Conservation (phyloP, 805 yeast species). For the Candida ovalis region DNA sequence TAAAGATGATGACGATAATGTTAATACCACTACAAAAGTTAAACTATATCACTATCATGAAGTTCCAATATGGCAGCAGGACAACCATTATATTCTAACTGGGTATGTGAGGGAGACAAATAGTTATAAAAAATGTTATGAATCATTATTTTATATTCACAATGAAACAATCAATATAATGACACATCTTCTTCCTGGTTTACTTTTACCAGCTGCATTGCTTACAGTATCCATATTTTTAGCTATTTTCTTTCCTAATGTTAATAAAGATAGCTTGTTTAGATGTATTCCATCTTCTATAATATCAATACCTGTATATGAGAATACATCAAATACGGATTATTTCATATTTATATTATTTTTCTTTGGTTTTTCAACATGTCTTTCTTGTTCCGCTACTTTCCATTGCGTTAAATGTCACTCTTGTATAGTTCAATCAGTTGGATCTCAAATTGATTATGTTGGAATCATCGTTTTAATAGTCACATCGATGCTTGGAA, state of each 20-base stretch:
- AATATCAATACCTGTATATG: constrained; percentile 25
- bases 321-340: constrained; percentile 32
- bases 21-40: neutral
- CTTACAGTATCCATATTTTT: constrained; percentile 22
- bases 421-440: constrained; percentile 37
- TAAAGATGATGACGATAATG: neutral
- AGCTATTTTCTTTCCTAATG: neutral
- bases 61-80: constrained; percentile 53
- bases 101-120: constrained; percentile 49
- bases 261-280: constrained; percentile 15
- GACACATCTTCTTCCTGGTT: constrained; percentile 47
- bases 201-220: constrained; percentile 26
- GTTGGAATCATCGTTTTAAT: constrained; percentile 52
- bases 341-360: constrained; percentile 39
- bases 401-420: constrained; percentile 52
- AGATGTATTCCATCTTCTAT: constrained; percentile 22
- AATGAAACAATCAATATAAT: constrained; percentile 53
- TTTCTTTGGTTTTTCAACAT: constrained; percentile 41
- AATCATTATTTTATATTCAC: constrained; percentile 43
- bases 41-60: constrained; percentile 36
- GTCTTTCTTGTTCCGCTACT: constrained; percentile 45
- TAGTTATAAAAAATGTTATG: constrained; percentile 36
- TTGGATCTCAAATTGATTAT: constrained; percentile 52
- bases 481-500: constrained; percentile 41
- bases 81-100: constrained; percentile 46